Conservation (phyloP, 148 eudicot species). For the Gaultheria prostrata region DNA sequence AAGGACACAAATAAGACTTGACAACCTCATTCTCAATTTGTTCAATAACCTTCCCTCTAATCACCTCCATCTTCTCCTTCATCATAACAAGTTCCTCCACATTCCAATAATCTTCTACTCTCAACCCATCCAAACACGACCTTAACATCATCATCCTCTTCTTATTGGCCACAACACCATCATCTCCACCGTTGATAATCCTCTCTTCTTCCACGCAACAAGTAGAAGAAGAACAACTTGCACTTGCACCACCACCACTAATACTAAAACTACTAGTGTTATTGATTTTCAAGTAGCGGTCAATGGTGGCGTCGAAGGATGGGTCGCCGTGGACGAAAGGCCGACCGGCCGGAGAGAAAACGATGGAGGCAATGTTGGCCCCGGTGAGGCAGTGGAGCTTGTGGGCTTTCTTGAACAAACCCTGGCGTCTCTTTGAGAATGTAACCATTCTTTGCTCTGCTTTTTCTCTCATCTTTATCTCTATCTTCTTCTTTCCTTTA, state of each 20-base stretch:
- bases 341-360: constrained; percentile 10
- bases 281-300: not conserved
- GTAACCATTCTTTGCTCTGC: constrained; percentile 1
- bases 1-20: not conserved
- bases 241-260: not conserved
- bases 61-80: not conserved
- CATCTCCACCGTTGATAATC: not conserved
- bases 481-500: constrained; percentile 10
- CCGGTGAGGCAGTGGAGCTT: constrained; percentile 3
- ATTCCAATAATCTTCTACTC: not conserved
- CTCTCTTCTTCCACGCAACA: no score
- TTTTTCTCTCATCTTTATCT: constrained; percentile 9
- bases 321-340: constrained; percentile 14
- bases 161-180: not conserved
- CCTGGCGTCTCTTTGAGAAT: constrained; percentile 18
- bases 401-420: constrained; percentile 10
- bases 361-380: not conserved
- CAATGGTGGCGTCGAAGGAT: not conserved
- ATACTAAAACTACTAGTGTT: not conserved
- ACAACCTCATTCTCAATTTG: not conserved
- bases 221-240: not conserved
- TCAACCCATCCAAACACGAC: constrained; percentile 1
- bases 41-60: not conserved
- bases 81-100: not conserved
- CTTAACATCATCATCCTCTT: no score